Percentiles rank a stretch among this genome's conserved stretches.
Evolutionary conservation across 2,329 filamentous ascomycete genomes (phyloP).

Genomic region (Endothia cerciana): DNA sequence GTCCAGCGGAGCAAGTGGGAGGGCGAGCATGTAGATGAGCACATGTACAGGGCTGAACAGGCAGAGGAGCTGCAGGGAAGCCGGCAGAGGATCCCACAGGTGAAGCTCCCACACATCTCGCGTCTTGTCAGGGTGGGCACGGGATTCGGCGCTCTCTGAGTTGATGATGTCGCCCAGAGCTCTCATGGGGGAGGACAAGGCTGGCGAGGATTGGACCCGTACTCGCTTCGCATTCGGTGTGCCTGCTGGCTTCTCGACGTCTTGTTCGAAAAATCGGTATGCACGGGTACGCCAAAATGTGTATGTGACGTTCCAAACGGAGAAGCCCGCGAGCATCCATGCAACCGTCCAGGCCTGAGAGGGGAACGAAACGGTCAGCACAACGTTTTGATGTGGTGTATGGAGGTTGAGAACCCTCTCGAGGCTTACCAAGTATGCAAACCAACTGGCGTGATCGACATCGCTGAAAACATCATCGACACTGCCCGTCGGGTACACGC

Average conservation of each 20-base stretch:
- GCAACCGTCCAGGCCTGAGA: constrained; percentile 69
- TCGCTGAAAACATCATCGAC: constrained; percentile 87
- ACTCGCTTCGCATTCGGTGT: constrained; percentile 90
- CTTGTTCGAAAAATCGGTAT: constrained; percentile 89
- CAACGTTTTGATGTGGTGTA: not conserved
- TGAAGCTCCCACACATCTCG: constrained; percentile 94
- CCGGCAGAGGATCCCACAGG: constrained; percentile 89
- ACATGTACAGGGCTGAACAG: constrained; percentile 93
- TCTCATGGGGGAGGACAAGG: constrained; percentile 76
- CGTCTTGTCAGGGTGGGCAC: constrained; percentile 79
- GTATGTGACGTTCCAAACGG: constrained; percentile 77
- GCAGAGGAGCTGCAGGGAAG: constrained; percentile 81
- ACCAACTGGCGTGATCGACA: constrained; percentile 64
- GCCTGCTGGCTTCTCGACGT: constrained; percentile 73
- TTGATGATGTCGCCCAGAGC: constrained; percentile 72
- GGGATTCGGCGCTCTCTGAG: constrained; percentile 73
- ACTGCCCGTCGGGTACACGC: constrained; percentile 52
- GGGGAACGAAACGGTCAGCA: constrained; percentile 20
- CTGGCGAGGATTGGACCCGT: constrained; percentile 81
- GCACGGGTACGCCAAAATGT: constrained; percentile 80
- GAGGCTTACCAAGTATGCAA: constrained; percentile 56
- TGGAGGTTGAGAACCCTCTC: constrained; percentile 8
- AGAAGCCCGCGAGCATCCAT: constrained; percentile 69
- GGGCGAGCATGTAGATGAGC: constrained; percentile 85
- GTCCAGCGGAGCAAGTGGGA: constrained; percentile 77